A percentile compares a stretch with the other conserved stretches of the same genome.
Evolutionary conservation across 495 filamentous ascomycete species (phyloP).

Genomic region (Rusavskia elegans): DNA sequence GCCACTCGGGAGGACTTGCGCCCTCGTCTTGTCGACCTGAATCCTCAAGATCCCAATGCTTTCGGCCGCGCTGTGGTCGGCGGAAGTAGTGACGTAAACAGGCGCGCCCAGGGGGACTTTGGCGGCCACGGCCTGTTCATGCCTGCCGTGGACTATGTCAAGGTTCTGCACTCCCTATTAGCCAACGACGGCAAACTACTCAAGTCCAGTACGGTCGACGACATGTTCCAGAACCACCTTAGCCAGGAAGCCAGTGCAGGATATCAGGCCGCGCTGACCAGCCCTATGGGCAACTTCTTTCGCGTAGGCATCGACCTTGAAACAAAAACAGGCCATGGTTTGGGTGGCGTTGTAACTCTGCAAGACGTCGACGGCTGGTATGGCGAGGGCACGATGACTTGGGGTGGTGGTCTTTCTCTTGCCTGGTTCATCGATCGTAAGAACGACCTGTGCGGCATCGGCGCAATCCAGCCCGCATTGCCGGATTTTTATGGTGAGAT

Average conservation of each 20-base stretch:
- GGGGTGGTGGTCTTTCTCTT: slow-evolving; percentile 24
- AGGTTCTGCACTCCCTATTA: slow-evolving; percentile 33
- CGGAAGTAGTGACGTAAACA: slow-evolving; percentile 14
- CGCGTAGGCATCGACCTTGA: slow-evolving; percentile 15
- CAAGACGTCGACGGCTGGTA: slow-evolving; percentile 24
- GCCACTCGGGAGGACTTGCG: slow-evolving; percentile 19
- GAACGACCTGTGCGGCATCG: slow-evolving; percentile 28
- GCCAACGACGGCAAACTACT: slow-evolving; percentile 28
- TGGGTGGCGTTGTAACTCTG: slow-evolving; percentile 17
- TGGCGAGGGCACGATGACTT: slow-evolving; percentile 17
- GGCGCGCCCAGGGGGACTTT: slow-evolving; percentile 20
- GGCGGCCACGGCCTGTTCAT: slow-evolving; percentile 39
- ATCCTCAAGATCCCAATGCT: slow-evolving; percentile 10
- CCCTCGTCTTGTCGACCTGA: slow-evolving; percentile 21
- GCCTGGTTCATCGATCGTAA: slow-evolving; percentile 31
- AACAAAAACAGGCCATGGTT: slow-evolving; percentile 14
- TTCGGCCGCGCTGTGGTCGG: slow-evolving; percentile 9
- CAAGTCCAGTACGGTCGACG: slow-evolving; percentile 23
- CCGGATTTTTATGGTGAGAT: slow-evolving; percentile 18
- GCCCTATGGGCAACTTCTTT: slow-evolving; percentile 16
- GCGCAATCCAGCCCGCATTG: slow-evolving; percentile 22
- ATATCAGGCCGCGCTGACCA: neutral
- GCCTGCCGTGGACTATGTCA: slow-evolving; percentile 29
- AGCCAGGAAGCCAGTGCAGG: slow-evolving; percentile 2
- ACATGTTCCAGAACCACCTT: slow-evolving; percentile 38